These are phyloP conservation scores for Fusarium neocosmosporiellum DNA, from an alignment of 2,329 filamentous ascomycete genomes.

Conservation along the genomic window DNA sequence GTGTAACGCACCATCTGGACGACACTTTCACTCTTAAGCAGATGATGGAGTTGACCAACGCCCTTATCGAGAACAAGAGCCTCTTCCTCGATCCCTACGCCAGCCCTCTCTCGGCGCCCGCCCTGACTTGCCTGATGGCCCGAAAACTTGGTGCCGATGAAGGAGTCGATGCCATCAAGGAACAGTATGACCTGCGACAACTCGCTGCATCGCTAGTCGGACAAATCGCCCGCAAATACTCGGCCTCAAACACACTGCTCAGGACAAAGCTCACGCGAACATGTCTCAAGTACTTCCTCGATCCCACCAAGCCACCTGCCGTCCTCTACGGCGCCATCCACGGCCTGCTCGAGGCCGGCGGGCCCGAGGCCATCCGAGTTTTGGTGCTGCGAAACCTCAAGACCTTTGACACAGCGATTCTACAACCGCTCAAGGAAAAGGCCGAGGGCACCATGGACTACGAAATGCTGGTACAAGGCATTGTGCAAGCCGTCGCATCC, in stretches of 20 bases:
- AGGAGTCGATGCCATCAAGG: slow-evolving; percentile 63
- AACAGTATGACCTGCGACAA: slow-evolving; percentile 85
- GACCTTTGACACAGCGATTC: slow-evolving; percentile 63
- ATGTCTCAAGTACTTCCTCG: slow-evolving; percentile 91
- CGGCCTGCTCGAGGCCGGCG: slow-evolving; percentile 83
- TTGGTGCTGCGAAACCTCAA: slow-evolving; percentile 67
- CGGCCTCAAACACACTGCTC: slow-evolving; percentile 81
- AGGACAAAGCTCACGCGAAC: slow-evolving; percentile 92
- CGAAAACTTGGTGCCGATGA: slow-evolving; percentile 77
- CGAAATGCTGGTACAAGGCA: slow-evolving; percentile 66
- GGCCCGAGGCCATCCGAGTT: slow-evolving; percentile 67
- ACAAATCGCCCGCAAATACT: slow-evolving; percentile 83
- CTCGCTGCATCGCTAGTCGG: slow-evolving; percentile 85
- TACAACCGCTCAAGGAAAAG: slow-evolving; percentile 65
- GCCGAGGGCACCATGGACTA: slow-evolving; percentile 62
- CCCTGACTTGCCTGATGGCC: slow-evolving; percentile 87
- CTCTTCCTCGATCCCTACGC: slow-evolving; percentile 77
- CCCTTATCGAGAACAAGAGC: slow-evolving; percentile 84
- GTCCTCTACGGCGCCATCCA: slow-evolving; percentile 91
- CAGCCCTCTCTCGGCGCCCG: slow-evolving; percentile 79
- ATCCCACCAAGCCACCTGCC: slow-evolving; percentile 82
- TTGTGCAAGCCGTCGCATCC: slow-evolving; percentile 64
- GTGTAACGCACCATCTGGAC: slow-evolving; percentile 93
- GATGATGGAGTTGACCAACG: slow-evolving; percentile 90
- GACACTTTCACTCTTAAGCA: slow-evolving; percentile 89